phyloP scores from a whole-genome alignment of 352 stramenopile genomes.

The Phytophthora citricola region DNA sequence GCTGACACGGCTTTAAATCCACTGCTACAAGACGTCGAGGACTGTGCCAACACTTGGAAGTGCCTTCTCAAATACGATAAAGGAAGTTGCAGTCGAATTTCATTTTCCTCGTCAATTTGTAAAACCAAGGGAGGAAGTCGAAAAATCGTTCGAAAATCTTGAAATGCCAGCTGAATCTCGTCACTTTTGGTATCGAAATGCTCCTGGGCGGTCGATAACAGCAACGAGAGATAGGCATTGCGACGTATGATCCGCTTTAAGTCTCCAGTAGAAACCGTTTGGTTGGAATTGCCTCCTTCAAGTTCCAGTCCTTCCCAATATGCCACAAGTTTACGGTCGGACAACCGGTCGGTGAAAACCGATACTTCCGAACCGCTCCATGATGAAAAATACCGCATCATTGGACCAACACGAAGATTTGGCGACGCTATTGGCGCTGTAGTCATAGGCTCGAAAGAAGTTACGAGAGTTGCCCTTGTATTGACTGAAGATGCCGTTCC shows the following conservation, averaged over 20 bases:
- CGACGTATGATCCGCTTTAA: conserved; percentile 11
- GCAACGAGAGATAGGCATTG: conserved; percentile 22
- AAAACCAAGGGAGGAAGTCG: neutral
- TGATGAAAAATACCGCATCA: conserved; percentile 18
- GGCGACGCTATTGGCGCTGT: conserved; percentile 6
- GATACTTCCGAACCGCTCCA: conserved; percentile 7
- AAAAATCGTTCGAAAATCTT: conserved; percentile 13
- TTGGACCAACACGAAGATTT: conserved; percentile 12
- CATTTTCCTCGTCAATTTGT: conserved; percentile 3
- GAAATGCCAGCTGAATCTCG: conserved; percentile 16
- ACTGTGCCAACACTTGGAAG: conserved; percentile 10
- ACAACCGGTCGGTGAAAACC: conserved; percentile 8
- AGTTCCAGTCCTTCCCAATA: conserved; percentile 27
- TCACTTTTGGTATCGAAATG: conserved; percentile 4
- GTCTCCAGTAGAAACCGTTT: conserved; percentile 6
- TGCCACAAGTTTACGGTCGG: conserved; percentile 17
- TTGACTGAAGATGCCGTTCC: too few relatives aligned
- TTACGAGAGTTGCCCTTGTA: neutral
- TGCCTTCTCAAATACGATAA: conserved; percentile 25
- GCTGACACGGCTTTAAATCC: conserved; percentile 18
- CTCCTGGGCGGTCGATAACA: conserved; percentile 1
- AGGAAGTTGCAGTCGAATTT: conserved; percentile 3
- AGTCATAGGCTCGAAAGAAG: conserved; percentile 22
- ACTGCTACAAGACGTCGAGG: neutral
- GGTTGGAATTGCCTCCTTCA: conserved; percentile 15